Evolutionary conservation across 2,329 filamentous ascomycete species (phyloP), one percentile per base, ranked within the genome.

Genomic region (Talaromyces sp.): DNA sequence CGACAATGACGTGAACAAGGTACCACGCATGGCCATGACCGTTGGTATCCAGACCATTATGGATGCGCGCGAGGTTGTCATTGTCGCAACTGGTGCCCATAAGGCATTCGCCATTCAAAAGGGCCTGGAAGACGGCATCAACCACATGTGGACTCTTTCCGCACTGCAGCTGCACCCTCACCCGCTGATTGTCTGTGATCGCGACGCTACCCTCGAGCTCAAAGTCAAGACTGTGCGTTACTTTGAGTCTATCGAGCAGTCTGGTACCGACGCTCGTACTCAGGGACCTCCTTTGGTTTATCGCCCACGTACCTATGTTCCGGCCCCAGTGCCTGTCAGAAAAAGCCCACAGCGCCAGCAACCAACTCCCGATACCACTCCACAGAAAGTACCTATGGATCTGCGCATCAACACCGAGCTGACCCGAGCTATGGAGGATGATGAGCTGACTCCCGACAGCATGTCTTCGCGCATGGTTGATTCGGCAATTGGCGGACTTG

Each of bases 141-240:
- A 91, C 71, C 90, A 94, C 75, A 93, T 93, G 88, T 95, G 90
- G 90, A 93, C 90, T 1, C 80, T 94, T 6, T 93, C 89, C 8
- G 86, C 85, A 49, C 79, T 95, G 37, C 90, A 95, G 70, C 77
- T 93, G 57, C 90, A 94, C 70, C 87, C 85, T 3, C 87, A 92
- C 65, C 86, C 90, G 48, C 85, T 94, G 80, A 86, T 94, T 60
- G 89, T 93, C 9, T 89, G 88, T 41, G 90, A 95, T 65, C 89
- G 93, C 64, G 89, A 93, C 67, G 86, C 87, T 14, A 90, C 87
- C 1, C 75, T 88, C 13, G 86, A 89, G 70, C 76, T 90, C 47
- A 86, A 86, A 68, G 86, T 89, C 56, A 89, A 89, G 77, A 89
- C 87, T 0, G 87, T 89, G 64, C 82, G 81, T 76, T 89, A 89